Conservation (phyloP, 306 rosid species). For the Albizia julibrissin region DNA sequence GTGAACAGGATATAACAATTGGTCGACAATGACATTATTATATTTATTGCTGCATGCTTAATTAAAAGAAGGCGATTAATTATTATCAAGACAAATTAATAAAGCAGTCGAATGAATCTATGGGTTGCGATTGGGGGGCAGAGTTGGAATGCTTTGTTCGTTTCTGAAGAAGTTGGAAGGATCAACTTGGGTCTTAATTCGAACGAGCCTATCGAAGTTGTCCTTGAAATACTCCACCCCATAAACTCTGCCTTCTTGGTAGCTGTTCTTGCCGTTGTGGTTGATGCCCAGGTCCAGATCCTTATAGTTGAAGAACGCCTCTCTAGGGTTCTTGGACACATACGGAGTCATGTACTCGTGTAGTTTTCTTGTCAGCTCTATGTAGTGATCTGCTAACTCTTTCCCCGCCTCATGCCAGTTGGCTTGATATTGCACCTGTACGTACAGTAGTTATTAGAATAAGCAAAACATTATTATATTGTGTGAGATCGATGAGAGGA, state of each 20-base stretch:
- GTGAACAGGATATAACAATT: background rate
- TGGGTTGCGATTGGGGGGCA: background rate
- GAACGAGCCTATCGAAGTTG: constrained; percentile 61
- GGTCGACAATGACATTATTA: background rate
- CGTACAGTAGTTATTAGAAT: background rate
- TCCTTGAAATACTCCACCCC: constrained; percentile 50
- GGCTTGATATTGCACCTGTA: constrained; percentile 47
- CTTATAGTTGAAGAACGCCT: constrained; percentile 52
- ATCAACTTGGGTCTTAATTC: constrained; percentile 60
- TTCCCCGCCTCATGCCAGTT: constrained; percentile 47
- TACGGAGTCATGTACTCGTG: constrained; percentile 54
- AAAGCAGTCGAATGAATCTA: background rate
- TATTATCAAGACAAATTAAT: background rate
- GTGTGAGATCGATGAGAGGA: background rate
- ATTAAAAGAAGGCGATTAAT: too few relatives aligned
- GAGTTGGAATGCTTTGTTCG: constrained; percentile 65
- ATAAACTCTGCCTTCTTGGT: constrained; percentile 47
- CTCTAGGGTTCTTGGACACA: constrained; percentile 71
- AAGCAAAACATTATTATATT: background rate
- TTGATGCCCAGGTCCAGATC: constrained; percentile 71
- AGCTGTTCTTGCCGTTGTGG: constrained; percentile 40
- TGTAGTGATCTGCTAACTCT: constrained; percentile 24
- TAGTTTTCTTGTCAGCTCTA: constrained; percentile 36
- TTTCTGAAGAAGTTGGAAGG: constrained; percentile 61
- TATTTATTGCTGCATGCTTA: too few relatives aligned